Evolutionary conservation across 768 basidiomycete genomes (phyloP), one percentile per base, ranked within the genome.

Genomic region (Dioszegia crocea): DNA sequence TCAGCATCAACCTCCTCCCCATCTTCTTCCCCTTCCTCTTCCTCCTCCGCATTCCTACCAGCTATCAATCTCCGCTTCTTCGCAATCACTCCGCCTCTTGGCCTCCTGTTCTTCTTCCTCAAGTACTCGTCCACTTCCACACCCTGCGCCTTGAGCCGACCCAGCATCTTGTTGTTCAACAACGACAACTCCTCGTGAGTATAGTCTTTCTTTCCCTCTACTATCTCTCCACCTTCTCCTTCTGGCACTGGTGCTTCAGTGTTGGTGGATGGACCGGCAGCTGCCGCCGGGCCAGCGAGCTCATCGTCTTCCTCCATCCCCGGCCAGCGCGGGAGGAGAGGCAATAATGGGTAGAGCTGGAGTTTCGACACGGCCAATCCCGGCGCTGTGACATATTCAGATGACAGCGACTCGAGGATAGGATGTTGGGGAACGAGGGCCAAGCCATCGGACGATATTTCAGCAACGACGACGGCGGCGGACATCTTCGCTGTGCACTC

Each of bases 281-380:
- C 8, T 33, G 48, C 41, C 30, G 38, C 10, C 11, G 46, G 60
- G 16, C 62, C 52, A 3, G 59, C 70, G 1, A 61, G 43, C 9
- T 71, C 75, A 12, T 71, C 73, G 33, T 75, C 75, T 44, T 74
- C 75, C 51, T 76, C 75, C 24, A 66, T 52, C 0, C 71, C 70
- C 11, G 64, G 62, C 73, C 74, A 76, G 53, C 70, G 64, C 19
- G 75, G 75, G 17, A 69, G 57, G 23, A 75, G 62, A 9, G 62
- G 55, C 11, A 76, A 57, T 14, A 68, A 47, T 24, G 60, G 58
- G 59, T 76, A 76, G 0, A 73, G 62, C 16, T 71, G 54, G 6
- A 74, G 56, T 12, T 54, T 46, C 6, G 66, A 48, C 2, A 70
- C 17, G 11, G 9, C n/a, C 14, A 17, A 21, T 24, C 40, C 44